Evolutionary conservation across 202 grass and related monocot genomes (phyloP).

Genomic region (Setaria italica): DNA sequence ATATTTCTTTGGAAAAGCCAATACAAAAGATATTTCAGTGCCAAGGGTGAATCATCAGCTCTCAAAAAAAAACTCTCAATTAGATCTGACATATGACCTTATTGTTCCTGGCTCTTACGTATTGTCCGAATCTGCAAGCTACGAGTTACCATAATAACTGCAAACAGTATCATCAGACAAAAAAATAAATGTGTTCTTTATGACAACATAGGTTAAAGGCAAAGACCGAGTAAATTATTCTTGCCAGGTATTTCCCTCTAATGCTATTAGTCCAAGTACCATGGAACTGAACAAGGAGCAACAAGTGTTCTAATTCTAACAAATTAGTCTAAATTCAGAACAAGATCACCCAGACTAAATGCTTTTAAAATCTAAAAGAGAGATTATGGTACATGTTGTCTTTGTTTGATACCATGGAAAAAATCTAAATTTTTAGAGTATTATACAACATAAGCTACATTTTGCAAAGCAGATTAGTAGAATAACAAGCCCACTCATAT

Average conservation of each 20-base stretch:
- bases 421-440: neutral
- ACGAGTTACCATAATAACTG: too few species aligned
- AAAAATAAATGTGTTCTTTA: too few species aligned
- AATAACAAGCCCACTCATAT: neutral
- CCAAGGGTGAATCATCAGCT: too few species aligned
- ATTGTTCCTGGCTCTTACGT: too few species aligned
- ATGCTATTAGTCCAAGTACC: neutral
- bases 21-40: too few species aligned
- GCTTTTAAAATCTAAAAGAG: neutral
- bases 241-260: neutral
- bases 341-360: neutral
- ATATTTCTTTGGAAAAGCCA: too few species aligned
- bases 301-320: neutral
- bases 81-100: too few species aligned
- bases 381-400: neutral
- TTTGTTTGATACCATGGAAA: neutral
- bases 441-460: neutral
- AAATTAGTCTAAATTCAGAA: neutral
- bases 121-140: too few species aligned
- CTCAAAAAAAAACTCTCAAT: too few species aligned
- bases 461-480: neutral
- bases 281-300: neutral
- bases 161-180: too few species aligned
- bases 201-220: too few species aligned
- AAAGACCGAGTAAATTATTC: neutral